Base-by-base conservation (phyloP, 805 yeast species). In the Lipomyces sp. region DNA sequence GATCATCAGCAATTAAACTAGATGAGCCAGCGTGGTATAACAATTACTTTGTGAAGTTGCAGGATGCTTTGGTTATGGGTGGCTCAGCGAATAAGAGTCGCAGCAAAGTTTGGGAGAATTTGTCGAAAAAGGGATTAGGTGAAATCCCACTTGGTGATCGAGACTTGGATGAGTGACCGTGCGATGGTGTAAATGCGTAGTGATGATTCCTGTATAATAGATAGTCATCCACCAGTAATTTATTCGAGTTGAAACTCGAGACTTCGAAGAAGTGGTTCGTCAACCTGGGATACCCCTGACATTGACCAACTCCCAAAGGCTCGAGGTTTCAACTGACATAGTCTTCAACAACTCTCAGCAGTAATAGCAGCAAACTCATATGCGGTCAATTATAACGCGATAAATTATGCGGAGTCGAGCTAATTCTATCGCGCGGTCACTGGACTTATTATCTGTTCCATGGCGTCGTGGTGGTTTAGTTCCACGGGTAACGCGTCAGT, bases 11-110 rank as follows among this genome's bases (percentile, higher is more conserved):
- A 33, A 24, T 50, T 30, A 8, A 51, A 24, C 60, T 66, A 39
- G 69, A 66, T 35, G 69, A 66, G 60, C 51, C 39, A 33, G 59
- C 18, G 34, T 56, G 63, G 64, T 66, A 63, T 42, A 55, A 66
- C 39, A 53, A 57, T 24, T 63, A 58, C 55, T 30, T 55, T 42
- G 51, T 55, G 29, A 37, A 33, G 59, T 34, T 66, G 39, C 51
- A 58, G 57, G 69, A 65, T 37, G 55, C 59, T 35, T 10, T 62
- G 39, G 45, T 37, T 8, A 57, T 57, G 65, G 54, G 61, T 30
- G 59, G 53, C 15, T n/a, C n/a, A 42, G 48, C 48, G 48, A 42
- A 42, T 7, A 15, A 18, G 2, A 24, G 8, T 42, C 24, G 48
- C 8, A 15, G 8, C 24, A n/a, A 42, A 42, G n/a, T 42, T 13